Evolutionary conservation across 768 basidiomycete genomes (phyloP).

Genomic region (Amanita brunnescens): DNA sequence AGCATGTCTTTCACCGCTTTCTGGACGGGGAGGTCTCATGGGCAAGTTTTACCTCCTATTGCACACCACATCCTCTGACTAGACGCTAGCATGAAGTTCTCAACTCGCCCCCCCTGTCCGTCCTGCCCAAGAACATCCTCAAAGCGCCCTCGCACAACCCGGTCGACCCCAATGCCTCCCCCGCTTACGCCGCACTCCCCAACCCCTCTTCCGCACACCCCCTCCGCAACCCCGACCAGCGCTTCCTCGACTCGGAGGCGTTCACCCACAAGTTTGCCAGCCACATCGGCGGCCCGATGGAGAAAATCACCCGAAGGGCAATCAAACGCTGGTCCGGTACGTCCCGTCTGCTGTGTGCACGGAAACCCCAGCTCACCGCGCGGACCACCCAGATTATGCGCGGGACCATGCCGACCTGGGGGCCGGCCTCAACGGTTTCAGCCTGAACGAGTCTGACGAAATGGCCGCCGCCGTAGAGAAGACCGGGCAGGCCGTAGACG

Average conservation of each 20-base stretch:
- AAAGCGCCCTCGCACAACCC: slow-evolving; percentile 95
- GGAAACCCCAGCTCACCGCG: too few relatives aligned
- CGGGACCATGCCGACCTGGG: slow-evolving; percentile 90
- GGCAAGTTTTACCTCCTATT: slow-evolving; percentile 40
- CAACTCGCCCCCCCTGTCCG: slow-evolving; percentile 84
- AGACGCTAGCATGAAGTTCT: slow-evolving; percentile 75
- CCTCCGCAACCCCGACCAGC: slow-evolving; percentile 86
- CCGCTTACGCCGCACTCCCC: slow-evolving; percentile 78
- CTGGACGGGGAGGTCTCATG: slow-evolving; percentile 94
- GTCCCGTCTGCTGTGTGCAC: slow-evolving; percentile 15
- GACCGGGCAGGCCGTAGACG: slow-evolving; percentile 93
- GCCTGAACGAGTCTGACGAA: slow-evolving; percentile 70
- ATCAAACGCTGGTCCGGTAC: slow-evolving; percentile 93
- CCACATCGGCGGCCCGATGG: slow-evolving; percentile 88
- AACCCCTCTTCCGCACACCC: slow-evolving; percentile 86
- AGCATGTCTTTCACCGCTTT: slow-evolving; percentile 94
- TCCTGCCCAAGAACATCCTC: slow-evolving; percentile 90
- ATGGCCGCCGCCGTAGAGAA: slow-evolving; percentile 87
- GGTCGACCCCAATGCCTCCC: slow-evolving; percentile 62
- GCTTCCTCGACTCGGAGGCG: slow-evolving; percentile 91
- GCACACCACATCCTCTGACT: not conserved
- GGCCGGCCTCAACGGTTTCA: slow-evolving; percentile 87
- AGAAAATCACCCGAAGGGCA: slow-evolving; percentile 87
- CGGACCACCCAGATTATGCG: slow-evolving; percentile 48
- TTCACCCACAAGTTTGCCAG: slow-evolving; percentile 95